These are phyloP conservation scores for Haplosporangium gracile DNA, from an alignment of 192 early-diverging fungal species.

Conservation along the genomic window DNA sequence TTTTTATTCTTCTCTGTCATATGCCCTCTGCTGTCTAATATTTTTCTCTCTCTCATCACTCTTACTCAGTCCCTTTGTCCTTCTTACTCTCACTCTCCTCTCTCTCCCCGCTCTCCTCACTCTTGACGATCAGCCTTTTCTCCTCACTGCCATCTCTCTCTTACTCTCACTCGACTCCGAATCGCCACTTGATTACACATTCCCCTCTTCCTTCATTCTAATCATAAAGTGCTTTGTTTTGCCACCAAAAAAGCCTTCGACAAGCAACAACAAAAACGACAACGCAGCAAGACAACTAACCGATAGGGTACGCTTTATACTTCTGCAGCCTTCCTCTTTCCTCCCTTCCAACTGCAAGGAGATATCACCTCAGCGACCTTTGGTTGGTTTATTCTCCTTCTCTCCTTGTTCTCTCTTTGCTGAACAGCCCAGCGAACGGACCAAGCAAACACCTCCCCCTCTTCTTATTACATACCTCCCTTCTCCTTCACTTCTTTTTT, in stretches of 20 bases:
- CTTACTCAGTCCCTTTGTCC: neutral
- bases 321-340: neutral
- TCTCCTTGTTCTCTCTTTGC: neutral
- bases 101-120: neutral
- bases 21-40: neutral
- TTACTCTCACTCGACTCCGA: too few relatives aligned
- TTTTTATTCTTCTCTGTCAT: neutral
- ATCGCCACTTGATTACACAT: neutral
- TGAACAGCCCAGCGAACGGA: constrained; percentile 5
- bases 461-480: neutral
- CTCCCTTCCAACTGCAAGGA: neutral
- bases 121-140: neutral
- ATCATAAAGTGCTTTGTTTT: neutral
- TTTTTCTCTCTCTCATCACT: neutral
- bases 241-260: neutral
- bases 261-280: neutral
- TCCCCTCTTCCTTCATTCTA: neutral
- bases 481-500: neutral
- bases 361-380: too few relatives aligned
- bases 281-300: neutral
- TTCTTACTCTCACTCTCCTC: neutral
- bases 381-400: neutral
- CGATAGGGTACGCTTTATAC: neutral
- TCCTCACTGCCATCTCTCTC: neutral
- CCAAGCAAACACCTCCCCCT: neutral